These are phyloP conservation scores for Tuber calosporum DNA, from an alignment of 495 filamentous ascomycete species.

Conservation along the genomic window DNA sequence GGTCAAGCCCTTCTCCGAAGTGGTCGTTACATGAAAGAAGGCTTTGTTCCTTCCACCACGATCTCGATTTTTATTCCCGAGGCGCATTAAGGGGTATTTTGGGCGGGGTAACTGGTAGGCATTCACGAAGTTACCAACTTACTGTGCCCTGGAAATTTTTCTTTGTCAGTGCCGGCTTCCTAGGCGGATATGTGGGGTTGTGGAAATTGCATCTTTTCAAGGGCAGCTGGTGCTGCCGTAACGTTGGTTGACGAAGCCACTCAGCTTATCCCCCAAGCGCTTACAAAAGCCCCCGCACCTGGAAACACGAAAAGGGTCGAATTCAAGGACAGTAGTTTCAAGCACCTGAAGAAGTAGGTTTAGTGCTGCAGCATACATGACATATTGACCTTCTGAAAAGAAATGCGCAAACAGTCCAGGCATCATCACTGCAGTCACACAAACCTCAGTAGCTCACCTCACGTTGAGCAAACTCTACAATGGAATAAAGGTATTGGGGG, in stretches of 20 bases:
- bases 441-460: background rate
- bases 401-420: background rate
- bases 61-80: background rate
- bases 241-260: background rate
- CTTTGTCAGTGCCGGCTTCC: no score
- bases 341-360: no score
- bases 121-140: background rate
- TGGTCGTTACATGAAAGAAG: background rate
- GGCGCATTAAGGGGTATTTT: background rate
- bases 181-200: no score
- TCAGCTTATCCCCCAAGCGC: background rate
- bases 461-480: background rate
- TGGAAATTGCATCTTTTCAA: no score
- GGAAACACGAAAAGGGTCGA: no score
- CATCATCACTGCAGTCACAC: background rate
- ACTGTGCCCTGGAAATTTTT: background rate
- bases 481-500: background rate
- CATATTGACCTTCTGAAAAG: background rate
- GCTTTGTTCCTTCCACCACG: background rate
- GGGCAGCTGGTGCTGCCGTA: no score
- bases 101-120: background rate
- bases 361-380: no score
- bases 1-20: background rate
- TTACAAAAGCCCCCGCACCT: background rate
- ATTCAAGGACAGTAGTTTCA: no score